These are phyloP conservation scores for Didymellaceae sp. DNA, from an alignment of 2,329 filamentous ascomycete species.

Conservation along the genomic window DNA sequence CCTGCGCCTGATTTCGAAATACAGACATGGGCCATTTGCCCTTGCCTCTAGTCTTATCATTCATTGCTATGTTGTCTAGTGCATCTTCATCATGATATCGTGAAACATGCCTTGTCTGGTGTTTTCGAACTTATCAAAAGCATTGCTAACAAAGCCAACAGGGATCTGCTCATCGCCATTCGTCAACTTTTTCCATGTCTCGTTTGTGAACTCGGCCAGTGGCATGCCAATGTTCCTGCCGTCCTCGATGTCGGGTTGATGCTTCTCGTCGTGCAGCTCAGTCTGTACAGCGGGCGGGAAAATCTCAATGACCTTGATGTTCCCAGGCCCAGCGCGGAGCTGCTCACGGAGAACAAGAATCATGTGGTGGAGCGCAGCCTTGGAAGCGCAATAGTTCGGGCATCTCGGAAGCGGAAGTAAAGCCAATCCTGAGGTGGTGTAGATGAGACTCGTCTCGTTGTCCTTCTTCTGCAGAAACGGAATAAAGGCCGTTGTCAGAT, in stretches of 20 bases:
- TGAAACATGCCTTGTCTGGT: slow-evolving; percentile 53
- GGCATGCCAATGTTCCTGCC: slow-evolving; percentile 62
- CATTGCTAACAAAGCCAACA: slow-evolving; percentile 53
- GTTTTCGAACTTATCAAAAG: slow-evolving; percentile 56
- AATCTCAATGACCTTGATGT: slow-evolving; percentile 62
- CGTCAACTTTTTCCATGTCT: slow-evolving; percentile 56
- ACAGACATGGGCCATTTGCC: too few relatives aligned
- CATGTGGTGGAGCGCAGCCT: slow-evolving; percentile 63
- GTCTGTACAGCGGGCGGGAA: slow-evolving; percentile 64
- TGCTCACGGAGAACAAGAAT: slow-evolving; percentile 60
- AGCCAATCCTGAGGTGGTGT: slow-evolving; percentile 60
- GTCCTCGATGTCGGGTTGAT: slow-evolving; percentile 61
- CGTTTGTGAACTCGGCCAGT: slow-evolving; percentile 58
- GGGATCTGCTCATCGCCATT: slow-evolving; percentile 60
- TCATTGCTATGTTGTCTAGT: too few relatives aligned
- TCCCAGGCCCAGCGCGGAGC: slow-evolving; percentile 52
- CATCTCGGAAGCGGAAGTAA: slow-evolving; percentile 57
- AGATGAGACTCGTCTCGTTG: slow-evolving; percentile 52
- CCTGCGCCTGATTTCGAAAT: too few relatives aligned
- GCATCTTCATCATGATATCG: slow-evolving; percentile 29
- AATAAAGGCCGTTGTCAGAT: slow-evolving; percentile 58
- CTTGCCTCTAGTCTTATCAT: too few relatives aligned
- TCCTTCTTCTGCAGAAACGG: slow-evolving; percentile 57
- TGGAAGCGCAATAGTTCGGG: slow-evolving; percentile 62
- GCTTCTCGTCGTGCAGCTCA: slow-evolving; percentile 62